Base-by-base conservation (phyloP, 2,329 filamentous ascomycete species). In the Rutstroemia sp. region DNA sequence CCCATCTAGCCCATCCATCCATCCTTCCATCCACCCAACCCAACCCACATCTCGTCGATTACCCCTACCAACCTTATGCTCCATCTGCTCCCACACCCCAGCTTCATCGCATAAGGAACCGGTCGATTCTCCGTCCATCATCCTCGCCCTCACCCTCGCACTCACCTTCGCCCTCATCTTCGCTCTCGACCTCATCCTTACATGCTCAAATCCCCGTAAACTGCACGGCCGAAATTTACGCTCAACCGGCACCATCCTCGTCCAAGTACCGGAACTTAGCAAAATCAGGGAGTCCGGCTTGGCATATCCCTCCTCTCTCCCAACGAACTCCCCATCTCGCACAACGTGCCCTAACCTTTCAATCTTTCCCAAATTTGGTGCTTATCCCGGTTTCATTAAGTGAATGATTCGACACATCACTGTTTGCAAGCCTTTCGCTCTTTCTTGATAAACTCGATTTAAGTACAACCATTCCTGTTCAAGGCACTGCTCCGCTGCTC, bases 401-500 rank as follows among this genome's bases (percentile, higher is more conserved):
- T 38, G 48, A 18, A 6, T 37, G 25, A 30, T 49, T 49, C 48
- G 48, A 49, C 10, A 23, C 19, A 21, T 23, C 21, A 27, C 44
- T 47, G 44, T 9, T 27, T 47, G 39, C 39, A 42, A 42, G 14
- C 39, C 18, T 42, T 42, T 42, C 16, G 3, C 44, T 27, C 30
- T 47, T 47, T 47, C n/a, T 10, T 8, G 44, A 27, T 25, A 27
- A 47, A 16, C 23, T 47, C 44, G 44, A 8, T 47, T 47, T 47
- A 47, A 27, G 44, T 47, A 27, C 21, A 47, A 47, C 30, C 48
- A 18, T 61, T 61, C 58, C 59, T 42, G 8, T 59, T 59, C 50
- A 59, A 61, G 61, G 55, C 54, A 54, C 34, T 52, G 12, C 54
- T 62, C 56, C 58, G 59, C 9, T 34, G 49, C 3, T 55, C 56